phyloP scores from a whole-genome alignment of 441 rosid species.

The Gossypium davidsonii region DNA sequence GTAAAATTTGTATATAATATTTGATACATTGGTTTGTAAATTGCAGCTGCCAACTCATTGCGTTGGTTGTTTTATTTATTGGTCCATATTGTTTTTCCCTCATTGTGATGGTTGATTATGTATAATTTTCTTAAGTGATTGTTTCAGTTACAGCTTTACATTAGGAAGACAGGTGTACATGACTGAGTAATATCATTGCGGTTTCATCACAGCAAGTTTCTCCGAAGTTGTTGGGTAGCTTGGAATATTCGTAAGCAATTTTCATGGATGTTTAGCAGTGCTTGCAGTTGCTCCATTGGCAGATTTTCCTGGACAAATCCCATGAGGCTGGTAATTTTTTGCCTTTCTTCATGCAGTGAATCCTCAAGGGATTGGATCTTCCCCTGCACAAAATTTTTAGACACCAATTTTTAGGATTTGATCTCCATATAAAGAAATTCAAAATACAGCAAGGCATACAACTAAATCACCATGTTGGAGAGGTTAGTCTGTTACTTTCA shows the following conservation, averaged over 20 bases:
- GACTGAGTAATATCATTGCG: neutral
- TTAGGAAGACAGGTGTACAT: neutral
- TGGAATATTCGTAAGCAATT: neutral
- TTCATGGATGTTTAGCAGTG: neutral
- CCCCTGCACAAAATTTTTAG: slow-evolving; percentile 47
- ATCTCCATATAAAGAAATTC: neutral
- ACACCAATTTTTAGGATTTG: neutral
- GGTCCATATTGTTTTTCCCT: neutral
- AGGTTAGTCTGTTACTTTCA: neutral
- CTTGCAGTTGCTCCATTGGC: neutral
- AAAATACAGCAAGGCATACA: neutral
- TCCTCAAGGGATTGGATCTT: slow-evolving; percentile 61
- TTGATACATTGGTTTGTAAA: slow-evolving; percentile 2
- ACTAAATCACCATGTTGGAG: neutral
- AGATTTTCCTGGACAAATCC: neutral
- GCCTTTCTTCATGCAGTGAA: slow-evolving; percentile 68
- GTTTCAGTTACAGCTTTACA: too few relatives aligned
- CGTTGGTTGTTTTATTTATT: neutral
- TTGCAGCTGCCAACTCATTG: neutral
- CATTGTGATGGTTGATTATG: neutral
- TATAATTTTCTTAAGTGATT: neutral
- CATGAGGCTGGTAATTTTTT: neutral
- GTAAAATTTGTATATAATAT: slow-evolving; percentile 16
- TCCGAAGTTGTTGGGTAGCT: neutral
- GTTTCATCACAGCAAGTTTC: neutral